Evolutionary conservation across 441 rosid species (phyloP).

Genomic region (Croton laevigatus): DNA sequence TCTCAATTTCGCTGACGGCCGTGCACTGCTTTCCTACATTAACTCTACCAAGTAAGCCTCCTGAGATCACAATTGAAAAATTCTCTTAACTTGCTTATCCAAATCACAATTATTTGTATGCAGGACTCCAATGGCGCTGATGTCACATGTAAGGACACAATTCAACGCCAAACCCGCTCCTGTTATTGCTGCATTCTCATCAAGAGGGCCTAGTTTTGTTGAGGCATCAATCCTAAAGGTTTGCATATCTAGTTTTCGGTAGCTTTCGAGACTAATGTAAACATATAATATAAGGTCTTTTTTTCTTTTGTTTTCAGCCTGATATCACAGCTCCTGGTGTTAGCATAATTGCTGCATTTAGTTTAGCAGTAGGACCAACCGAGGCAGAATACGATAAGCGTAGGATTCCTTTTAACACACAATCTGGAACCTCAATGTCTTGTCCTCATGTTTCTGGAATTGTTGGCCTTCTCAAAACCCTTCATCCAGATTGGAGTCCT

Average conservation of each 20-base stretch:
- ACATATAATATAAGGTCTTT: neutral
- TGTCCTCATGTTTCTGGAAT: constrained; percentile 70
- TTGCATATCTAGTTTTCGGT: neutral
- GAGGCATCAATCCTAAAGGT: constrained; percentile 48
- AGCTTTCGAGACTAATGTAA: neutral
- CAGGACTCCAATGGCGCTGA: constrained; percentile 30
- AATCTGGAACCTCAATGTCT: constrained; percentile 68
- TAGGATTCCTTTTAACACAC: constrained; percentile 27
- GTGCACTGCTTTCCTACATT: constrained; percentile 34
- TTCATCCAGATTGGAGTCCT: constrained; percentile 59
- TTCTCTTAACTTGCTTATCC: too few relatives aligned
- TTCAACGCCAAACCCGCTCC: constrained; percentile 48
- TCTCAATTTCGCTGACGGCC: constrained; percentile 38
- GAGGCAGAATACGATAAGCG: constrained; percentile 33
- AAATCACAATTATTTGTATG: too few relatives aligned
- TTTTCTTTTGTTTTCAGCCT: constrained; percentile 34
- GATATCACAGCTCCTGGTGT: constrained; percentile 71
- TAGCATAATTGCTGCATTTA: constrained; percentile 46
- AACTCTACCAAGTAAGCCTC: constrained; percentile 30
- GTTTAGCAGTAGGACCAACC: constrained; percentile 32
- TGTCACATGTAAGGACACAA: constrained; percentile 30
- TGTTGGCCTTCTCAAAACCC: constrained; percentile 49
- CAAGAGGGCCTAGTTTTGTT: constrained; percentile 51
- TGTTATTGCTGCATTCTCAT: constrained; percentile 54
- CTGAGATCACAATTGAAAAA: too few relatives aligned